Evolutionary conservation across 2,329 filamentous ascomycete species (phyloP).

Genomic region (Clarireedia homoeocarpa): DNA sequence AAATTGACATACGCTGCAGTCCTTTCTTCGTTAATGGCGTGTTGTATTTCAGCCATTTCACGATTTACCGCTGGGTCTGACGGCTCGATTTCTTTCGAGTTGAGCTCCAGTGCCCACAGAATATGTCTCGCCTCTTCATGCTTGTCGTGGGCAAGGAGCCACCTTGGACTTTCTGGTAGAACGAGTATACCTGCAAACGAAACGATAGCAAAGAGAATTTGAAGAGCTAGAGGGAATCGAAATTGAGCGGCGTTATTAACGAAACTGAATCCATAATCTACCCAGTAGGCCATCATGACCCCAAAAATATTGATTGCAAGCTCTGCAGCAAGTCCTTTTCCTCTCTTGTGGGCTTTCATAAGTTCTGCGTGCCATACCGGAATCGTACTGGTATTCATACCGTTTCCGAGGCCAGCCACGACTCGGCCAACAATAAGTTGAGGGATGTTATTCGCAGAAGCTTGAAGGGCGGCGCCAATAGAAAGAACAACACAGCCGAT

Average conservation of each 20-base stretch:
- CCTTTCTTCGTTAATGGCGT: conserved; percentile 53
- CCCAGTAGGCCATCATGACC: conserved; percentile 40
- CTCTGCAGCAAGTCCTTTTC: conserved; percentile 54
- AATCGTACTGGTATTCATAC: conserved; percentile 40
- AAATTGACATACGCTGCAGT: not conserved
- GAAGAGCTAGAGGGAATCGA: conserved; percentile 54
- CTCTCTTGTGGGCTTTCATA: conserved; percentile 47
- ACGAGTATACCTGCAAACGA: conserved; percentile 46
- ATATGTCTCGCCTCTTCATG: conserved; percentile 38
- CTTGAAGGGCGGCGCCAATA: conserved; percentile 42
- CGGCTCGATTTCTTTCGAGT: conserved; percentile 29
- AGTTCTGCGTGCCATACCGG: conserved; percentile 56
- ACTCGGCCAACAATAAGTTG: conserved; percentile 46
- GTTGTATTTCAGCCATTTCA: conserved; percentile 44
- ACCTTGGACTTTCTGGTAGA: conserved; percentile 44
- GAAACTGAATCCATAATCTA: conserved; percentile 50
- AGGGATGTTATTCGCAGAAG: conserved; percentile 35
- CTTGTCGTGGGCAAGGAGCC: conserved; percentile 37
- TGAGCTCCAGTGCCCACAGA: conserved; percentile 32
- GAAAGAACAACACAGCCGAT: conserved; percentile 51
- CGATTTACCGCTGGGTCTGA: conserved; percentile 47
- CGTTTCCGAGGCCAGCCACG: conserved; percentile 42
- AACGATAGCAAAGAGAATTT: conserved; percentile 50
- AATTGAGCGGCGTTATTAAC: conserved; percentile 41
- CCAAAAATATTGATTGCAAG: conserved; percentile 50